Conservation (phyloP, 495 filamentous ascomycete species). For the Aspergillus nanangensis region DNA sequence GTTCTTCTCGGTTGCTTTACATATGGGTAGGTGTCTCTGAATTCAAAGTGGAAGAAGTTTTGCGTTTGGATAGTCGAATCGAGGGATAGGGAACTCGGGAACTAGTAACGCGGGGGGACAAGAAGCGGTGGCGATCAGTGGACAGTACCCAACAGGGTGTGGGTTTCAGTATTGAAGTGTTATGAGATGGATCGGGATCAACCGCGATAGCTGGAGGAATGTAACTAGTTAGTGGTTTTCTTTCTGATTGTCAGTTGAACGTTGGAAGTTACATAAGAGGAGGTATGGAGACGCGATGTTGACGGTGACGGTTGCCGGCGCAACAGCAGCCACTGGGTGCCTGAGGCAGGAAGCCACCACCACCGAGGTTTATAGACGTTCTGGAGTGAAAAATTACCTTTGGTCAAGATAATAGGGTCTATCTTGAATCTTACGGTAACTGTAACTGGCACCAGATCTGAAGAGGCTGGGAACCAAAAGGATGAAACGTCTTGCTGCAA, state of each 20-base stretch:
- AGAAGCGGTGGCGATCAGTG: slow-evolving; percentile 1
- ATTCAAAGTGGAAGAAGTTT: too few relatives aligned
- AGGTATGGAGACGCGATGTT: slow-evolving; percentile 20
- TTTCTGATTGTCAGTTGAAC: slow-evolving; percentile 1
- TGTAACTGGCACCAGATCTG: too few relatives aligned
- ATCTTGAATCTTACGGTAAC: too few relatives aligned
- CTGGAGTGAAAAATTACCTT: too few relatives aligned
- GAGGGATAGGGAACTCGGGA: slow-evolving; percentile 5
- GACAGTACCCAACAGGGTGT: neutral
- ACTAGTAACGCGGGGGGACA: slow-evolving; percentile 6
- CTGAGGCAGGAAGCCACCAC: neutral
- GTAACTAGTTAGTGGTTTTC: slow-evolving; percentile 1
- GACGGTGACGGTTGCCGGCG: slow-evolving; percentile 16
- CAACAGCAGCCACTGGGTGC: slow-evolving; percentile 6
- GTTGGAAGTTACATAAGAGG: neutral
- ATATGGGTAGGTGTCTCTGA: too few relatives aligned
- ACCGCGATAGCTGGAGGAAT: slow-evolving; percentile 4
- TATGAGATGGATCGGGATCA: neutral
- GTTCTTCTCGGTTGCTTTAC: too few relatives aligned
- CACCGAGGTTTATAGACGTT: too few relatives aligned
- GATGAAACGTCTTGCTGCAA: too few relatives aligned
- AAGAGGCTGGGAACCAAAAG: too few relatives aligned
- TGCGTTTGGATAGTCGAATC: neutral
- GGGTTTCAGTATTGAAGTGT: neutral
- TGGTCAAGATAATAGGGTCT: too few relatives aligned